A percentile compares a stretch with the other conserved stretches of the same genome.
phyloP scores from a whole-genome alignment of 768 basidiomycete species.

The Arthromyces matolae region DNA sequence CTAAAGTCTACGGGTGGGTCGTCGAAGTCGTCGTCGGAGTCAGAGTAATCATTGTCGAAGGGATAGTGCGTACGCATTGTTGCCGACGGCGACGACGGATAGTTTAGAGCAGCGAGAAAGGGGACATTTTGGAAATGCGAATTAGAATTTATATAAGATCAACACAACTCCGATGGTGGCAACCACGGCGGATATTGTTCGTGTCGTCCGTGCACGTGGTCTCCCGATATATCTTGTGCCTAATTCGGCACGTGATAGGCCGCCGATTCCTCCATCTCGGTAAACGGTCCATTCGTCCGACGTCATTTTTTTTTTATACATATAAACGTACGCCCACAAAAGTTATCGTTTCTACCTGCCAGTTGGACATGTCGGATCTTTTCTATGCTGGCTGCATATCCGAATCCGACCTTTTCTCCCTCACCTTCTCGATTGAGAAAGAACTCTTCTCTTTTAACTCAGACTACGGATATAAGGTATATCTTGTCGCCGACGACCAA shows the following conservation, averaged over 20 bases:
- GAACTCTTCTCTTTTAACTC: too few relatives aligned
- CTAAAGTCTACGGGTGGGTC: slow-evolving; percentile 42
- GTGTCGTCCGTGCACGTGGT: slow-evolving; percentile 8
- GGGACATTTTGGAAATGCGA: slow-evolving; percentile 2
- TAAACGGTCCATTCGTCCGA: too few relatives aligned
- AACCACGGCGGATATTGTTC: slow-evolving; percentile 10
- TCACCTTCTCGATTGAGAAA: too few relatives aligned
- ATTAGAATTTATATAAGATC: slow-evolving; percentile 10
- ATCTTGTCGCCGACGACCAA: too few relatives aligned
- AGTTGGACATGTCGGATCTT: too few relatives aligned
- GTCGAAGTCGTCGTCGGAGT: slow-evolving; percentile 44
- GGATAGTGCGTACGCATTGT: slow-evolving; percentile 5
- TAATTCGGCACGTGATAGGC: neutral
- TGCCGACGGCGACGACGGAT: neutral
- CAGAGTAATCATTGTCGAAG: slow-evolving; percentile 17
- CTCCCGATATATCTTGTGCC: slow-evolving; percentile 5
- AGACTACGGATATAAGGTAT: too few relatives aligned
- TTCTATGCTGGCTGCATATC: too few relatives aligned
- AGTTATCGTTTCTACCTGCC: too few relatives aligned
- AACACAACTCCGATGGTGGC: slow-evolving; percentile 2
- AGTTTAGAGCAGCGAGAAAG: neutral
- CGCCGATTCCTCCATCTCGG: too few relatives aligned
- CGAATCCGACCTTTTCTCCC: too few relatives aligned
- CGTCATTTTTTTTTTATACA: too few relatives aligned
- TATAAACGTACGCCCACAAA: too few relatives aligned